Percentiles rank a stretch among this genome's conserved stretches.
phyloP scores from a whole-genome alignment of 768 basidiomycete genomes.

The Leccinum incarnatum region DNA sequence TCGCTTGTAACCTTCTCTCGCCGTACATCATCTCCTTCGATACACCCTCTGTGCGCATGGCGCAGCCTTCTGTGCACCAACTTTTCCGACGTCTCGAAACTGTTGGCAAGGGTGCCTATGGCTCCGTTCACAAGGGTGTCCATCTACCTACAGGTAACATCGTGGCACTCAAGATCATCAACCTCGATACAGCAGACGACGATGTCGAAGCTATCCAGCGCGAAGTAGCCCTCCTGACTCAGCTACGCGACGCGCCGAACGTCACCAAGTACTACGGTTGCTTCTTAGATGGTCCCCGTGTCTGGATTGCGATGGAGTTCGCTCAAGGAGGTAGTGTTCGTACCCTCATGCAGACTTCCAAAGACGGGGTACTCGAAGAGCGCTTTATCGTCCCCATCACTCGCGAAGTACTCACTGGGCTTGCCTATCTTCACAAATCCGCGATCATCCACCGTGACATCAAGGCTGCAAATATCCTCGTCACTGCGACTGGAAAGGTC shows the following conservation, averaged over 20 bases:
- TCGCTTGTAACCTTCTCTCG: background rate
- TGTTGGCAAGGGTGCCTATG: slow-evolving; percentile 95
- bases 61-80: slow-evolving; percentile 67
- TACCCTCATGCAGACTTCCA: slow-evolving; percentile 87
- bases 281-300: slow-evolving; percentile 89
- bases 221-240: slow-evolving; percentile 89
- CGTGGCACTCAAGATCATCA: slow-evolving; percentile 98
- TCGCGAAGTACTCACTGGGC: slow-evolving; percentile 83
- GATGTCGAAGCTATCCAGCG: slow-evolving; percentile 96
- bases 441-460: slow-evolving; percentile 97
- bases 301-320: slow-evolving; percentile 99
- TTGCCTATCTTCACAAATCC: slow-evolving; percentile 89
- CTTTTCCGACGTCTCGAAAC: slow-evolving; percentile 85
- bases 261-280: slow-evolving; percentile 97
- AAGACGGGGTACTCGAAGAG: slow-evolving; percentile 78
- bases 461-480: slow-evolving; percentile 95
- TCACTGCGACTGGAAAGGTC: slow-evolving; percentile 85
- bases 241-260: slow-evolving; percentile 86
- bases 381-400: slow-evolving; percentile 84
- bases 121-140: slow-evolving; percentile 89
- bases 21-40: background rate
- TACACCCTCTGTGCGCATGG: slow-evolving; percentile 23
- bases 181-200: slow-evolving; percentile 94
- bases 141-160: slow-evolving; percentile 83
- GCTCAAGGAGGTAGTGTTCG: slow-evolving; percentile 94